Evolutionary conservation across 2,329 filamentous ascomycete species (phyloP), one percentile per base, ranked within the genome.

Genomic region (Pseudogymnoascus sp.): DNA sequence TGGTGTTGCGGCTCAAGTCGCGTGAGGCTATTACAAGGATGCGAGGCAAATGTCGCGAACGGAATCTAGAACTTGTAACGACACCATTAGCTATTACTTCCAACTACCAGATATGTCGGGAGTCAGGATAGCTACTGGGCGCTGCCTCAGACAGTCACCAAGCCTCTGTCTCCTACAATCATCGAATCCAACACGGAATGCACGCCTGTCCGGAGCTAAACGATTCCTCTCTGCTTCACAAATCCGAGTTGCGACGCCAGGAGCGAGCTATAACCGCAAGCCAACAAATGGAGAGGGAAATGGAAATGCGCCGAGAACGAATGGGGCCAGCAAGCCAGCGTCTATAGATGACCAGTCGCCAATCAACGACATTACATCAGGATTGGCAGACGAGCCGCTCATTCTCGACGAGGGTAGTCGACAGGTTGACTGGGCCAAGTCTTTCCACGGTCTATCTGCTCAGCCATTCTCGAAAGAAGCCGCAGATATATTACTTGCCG

Each of bases 341-440:
- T 81, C 85, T 14, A 81, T 90, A 18, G 71, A 69, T 64, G 67
- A 68, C 62, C 67, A 71, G 65, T 71, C 71, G 4, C 67, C 71
- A 14, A 70, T 73, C 64, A 64, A 69, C 40, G 71, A 75, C 49
- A 75, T 85, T 21, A 80, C 79, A 18, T 72, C 74, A 8, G 81
- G 82, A 21, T 77, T 86, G 33, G 77, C 78, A 64, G 80, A 82
- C 63, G 78, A 81, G 5, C 78, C 81, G 5, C 66, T 79, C 2
- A 71, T 78, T 38, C 72, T 81, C 18, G 73, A 79, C 65, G 79
- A 82, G 66, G 72, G 76, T 60, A 76, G 77, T 37, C 75, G 77
- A 49, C 82, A 83, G 52, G 83, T 89, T n/a, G 87, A 90, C 77
- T 91, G 88, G 88, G 85, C 87, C 18, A 83, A 83, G 59, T 89